A percentile compares a stretch with the other conserved stretches of the same genome.
These are phyloP conservation scores for Vitis hybrid DNA, from an alignment of 177 flowering plant genomes.

Conservation along the genomic window DNA sequence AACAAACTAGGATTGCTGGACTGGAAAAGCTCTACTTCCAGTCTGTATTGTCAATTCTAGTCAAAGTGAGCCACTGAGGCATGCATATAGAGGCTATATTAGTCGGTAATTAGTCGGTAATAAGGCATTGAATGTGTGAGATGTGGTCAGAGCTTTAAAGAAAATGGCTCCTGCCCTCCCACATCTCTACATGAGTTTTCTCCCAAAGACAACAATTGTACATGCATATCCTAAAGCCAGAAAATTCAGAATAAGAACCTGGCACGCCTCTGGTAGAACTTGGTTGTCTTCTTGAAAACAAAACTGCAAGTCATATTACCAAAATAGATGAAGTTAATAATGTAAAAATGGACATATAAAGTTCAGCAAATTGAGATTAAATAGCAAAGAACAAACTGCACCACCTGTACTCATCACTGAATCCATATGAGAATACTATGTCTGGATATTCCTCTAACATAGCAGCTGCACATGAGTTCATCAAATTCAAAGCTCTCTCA, in stretches of 20 bases:
- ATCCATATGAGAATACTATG: slow-evolving; percentile 53
- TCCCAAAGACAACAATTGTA: not conserved
- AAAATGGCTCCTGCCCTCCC: not conserved
- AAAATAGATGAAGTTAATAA: not conserved
- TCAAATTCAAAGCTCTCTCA: slow-evolving; percentile 47
- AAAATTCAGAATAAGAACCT: slow-evolving; percentile 31
- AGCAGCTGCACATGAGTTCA: slow-evolving; percentile 50
- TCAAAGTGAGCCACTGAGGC: too few relatives aligned
- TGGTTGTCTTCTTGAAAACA: slow-evolving; percentile 53
- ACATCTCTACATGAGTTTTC: not conserved
- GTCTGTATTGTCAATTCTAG: too few relatives aligned
- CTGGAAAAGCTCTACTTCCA: too few relatives aligned
- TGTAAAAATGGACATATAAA: not conserved
- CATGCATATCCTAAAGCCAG: not conserved
- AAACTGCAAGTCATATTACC: slow-evolving; percentile 35
- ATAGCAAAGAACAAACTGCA: not conserved
- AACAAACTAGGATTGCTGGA: not conserved
- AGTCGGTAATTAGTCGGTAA: too few relatives aligned
- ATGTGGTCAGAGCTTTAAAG: not conserved
- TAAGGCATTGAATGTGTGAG: not conserved
- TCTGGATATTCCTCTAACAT: slow-evolving; percentile 54
- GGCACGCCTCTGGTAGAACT: slow-evolving; percentile 62
- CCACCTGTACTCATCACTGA: slow-evolving; percentile 59
- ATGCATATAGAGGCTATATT: too few relatives aligned
- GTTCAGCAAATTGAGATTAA: not conserved